Evolutionary conservation across 1,284 basidiomycete genomes (phyloP).

Genomic region (Fomitopsis pinicola): DNA sequence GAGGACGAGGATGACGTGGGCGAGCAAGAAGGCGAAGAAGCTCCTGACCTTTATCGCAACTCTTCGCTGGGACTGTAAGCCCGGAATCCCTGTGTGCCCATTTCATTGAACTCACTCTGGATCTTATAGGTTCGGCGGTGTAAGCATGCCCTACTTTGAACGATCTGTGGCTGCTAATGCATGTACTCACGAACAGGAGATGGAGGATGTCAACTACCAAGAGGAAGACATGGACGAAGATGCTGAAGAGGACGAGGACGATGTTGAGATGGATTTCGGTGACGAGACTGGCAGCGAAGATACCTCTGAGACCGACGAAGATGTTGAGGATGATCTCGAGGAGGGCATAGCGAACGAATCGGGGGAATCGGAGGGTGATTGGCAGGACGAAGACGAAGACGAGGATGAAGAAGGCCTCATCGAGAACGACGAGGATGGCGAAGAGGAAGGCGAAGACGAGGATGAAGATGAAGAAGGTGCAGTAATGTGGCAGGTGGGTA

Average conservation of each 20-base stretch:
- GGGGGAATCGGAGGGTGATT: slow-evolving; percentile 59
- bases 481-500: slow-evolving; percentile 72
- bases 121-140: slow-evolving; percentile 65
- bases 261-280: slow-evolving; percentile 84
- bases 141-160: slow-evolving; percentile 36
- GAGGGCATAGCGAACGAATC: slow-evolving; percentile 58
- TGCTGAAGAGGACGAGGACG: slow-evolving; percentile 75
- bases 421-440: slow-evolving; percentile 50
- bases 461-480: slow-evolving; percentile 42
- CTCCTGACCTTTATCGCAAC: slow-evolving; percentile 93
- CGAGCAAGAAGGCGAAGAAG: slow-evolving; percentile 63
- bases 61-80: slow-evolving; percentile 94
- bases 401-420: slow-evolving; percentile 52
- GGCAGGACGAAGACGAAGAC: slow-evolving; percentile 64
- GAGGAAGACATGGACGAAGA: slow-evolving; percentile 82
- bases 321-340: slow-evolving; percentile 62
- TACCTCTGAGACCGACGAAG: slow-evolving; percentile 67
- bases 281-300: slow-evolving; percentile 80
- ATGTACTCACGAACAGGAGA: slow-evolving; percentile 49
- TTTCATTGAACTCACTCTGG: not conserved
- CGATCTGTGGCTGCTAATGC: not conserved
- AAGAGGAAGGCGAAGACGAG: slow-evolving; percentile 41
- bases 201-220: slow-evolving; percentile 71
- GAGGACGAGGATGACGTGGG: slow-evolving; percentile 56
- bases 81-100: not conserved